Evolutionary conservation across 1,284 basidiomycete species (phyloP).

Genomic region (Lentinus polychrous): DNA sequence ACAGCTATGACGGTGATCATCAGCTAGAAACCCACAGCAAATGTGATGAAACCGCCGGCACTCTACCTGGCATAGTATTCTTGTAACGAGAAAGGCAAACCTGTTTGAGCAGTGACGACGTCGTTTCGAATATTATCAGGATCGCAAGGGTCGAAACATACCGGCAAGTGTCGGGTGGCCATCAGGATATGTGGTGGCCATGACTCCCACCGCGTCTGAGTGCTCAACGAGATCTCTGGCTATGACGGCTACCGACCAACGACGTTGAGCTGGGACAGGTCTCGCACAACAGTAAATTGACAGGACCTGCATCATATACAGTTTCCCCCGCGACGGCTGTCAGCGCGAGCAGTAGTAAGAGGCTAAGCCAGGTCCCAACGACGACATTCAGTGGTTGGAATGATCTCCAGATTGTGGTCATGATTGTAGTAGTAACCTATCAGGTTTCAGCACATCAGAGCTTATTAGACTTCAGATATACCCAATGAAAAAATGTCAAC

Average conservation of each 20-base stretch:
- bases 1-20: slow-evolving; percentile 34
- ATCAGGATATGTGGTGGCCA: slow-evolving; percentile 43
- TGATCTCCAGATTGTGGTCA: too few species aligned
- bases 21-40: background rate
- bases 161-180: slow-evolving; percentile 36
- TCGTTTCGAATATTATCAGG: background rate
- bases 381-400: too few species aligned
- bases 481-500: too few species aligned
- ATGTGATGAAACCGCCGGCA: background rate
- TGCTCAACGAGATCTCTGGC: slow-evolving; percentile 35
- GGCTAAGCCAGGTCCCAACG: too few species aligned
- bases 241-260: slow-evolving; percentile 28
- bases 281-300: slow-evolving; percentile 1
- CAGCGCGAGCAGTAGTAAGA: too few species aligned
- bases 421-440: too few species aligned
- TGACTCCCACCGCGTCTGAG: slow-evolving; percentile 36
- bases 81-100: slow-evolving; percentile 52
- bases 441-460: too few species aligned
- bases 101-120: slow-evolving; percentile 24
- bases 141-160: slow-evolving; percentile 13
- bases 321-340: slow-evolving; percentile 15
- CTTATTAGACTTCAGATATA: too few species aligned
- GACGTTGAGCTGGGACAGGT: background rate
- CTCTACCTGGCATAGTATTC: slow-evolving; percentile 47
- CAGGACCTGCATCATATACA: slow-evolving; percentile 24